Base-by-base conservation (phyloP, 352 stramenopile genomes). In the Pythium dissimile region DNA sequence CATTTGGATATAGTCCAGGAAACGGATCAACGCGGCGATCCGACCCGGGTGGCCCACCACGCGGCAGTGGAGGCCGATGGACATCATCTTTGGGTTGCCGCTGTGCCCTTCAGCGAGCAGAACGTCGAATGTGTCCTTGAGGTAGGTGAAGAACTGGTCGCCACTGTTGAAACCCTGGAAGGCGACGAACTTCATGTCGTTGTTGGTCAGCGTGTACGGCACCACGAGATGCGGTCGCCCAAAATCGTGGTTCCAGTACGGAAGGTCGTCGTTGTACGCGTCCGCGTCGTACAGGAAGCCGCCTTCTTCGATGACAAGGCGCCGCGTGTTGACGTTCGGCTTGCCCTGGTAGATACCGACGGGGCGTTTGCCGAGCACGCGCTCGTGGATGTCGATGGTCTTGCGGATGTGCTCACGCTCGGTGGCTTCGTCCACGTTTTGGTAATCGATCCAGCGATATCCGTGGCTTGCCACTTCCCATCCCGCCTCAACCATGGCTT, bases 281-380 rank as follows among this genome's bases (percentile, higher is more conserved):
- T 98, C 95, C 6, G 91, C 91, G 76, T 98, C 95, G 73, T 98
- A 98, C 46, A 98, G 64, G 51, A 98, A 98, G n/a, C 89, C 77
- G 54, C 91, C 92, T 75, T 98, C 92, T 24, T 94, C 76, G 7
- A 98, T 78, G 34, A 98, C 88, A 0, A 98, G 70, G 41, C 75
- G 74, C 27, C 94, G 80, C 34, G 95, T 98, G 55, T 95, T 95
- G 6, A 86, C 72, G 71, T 97, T 98, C 1, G 95, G 95, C 54
- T 97, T 98, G 54, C 94, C 95, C 74, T 98, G 92, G 67, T 98
- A 98, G 41, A 98, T 92, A n/a, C 95, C 94, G 52, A 97, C 78
- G 1, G 93, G 94, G 0, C 89, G 77, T 60, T 92, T 88, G 28
- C 92, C 92, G 28, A 97, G 60, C 23, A 98, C 53, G 24, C 92